Base-by-base conservation (phyloP, 179 eudicot genomes). In the Drosera spatulata region DNA sequence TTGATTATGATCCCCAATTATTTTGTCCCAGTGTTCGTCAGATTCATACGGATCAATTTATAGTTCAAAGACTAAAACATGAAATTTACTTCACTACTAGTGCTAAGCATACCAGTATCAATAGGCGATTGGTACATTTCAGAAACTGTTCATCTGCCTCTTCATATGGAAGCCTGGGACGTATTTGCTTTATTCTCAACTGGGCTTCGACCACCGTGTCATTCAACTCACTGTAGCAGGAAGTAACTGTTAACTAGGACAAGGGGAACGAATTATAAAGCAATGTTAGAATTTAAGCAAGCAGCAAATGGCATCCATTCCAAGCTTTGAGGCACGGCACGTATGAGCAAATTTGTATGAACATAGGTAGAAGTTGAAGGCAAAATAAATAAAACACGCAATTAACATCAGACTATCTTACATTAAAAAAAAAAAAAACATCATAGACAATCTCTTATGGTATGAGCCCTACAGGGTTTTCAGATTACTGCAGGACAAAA, bases 201-300 rank as follows among this genome's bases (percentile, higher is more conserved):
- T 91, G 89, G 53, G 98, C 98, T 72, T 91, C 98, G 62, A 86
- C 88, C 58, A 88, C 77, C 7, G 96, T 85, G 75, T 84, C 98
- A 73, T 91, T 88, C 71, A 91, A 89, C 73, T 91, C 98, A 67
- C 98, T 91, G 51, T 65, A 76, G 56, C 63, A 71, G 44, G 51
- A 10, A 45, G 57, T 14, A 63, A 41, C 50, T 50, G 39, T 62
- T 14, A 53, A 22, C 33, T 15, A 67, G 9, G 52, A 8, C 43
- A 43, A 43, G 37, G 5, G 9, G 42, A 11, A 56, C n/a, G n/a
- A 43, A 43, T 43, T 43, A 43, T 43, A 43, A 43, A 4, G 6
- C 45, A 4, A 43, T 4, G 45, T 22, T 22, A 22, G 33, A 22
- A 22, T 22, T 22, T 4, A 43, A 43, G 45, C 45, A 43, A 43